Evolutionary conservation across 163 green algal species (phyloP), one percentile per base, ranked within the genome.

Genomic region (Trebouxiophyceae sp.): DNA sequence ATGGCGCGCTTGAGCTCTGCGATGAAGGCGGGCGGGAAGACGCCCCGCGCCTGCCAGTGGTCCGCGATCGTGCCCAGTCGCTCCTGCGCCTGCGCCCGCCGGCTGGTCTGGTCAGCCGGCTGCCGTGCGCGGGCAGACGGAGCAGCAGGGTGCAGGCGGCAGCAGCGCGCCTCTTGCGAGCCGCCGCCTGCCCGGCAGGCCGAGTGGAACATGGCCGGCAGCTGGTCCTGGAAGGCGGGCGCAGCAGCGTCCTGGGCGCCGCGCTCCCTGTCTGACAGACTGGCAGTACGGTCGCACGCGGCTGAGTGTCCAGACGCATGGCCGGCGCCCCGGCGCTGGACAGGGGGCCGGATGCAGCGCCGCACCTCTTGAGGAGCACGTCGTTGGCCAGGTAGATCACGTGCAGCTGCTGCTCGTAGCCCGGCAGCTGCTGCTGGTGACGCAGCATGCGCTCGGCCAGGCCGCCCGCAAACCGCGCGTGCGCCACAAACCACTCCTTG

Each of bases 361-460:
- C 54, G 23, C 63, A 81, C 68, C 70, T 74, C 46, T 90, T 92
- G 68, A 94, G 89, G 24, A 93, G 62, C 24, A 94, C 81, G 68
- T 94, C 87, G 58, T 94, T 93, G 30, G 78, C 79, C 28, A 94
- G 75, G 67, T 90, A 94, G 16, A 95, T 65, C 0, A 91, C 47
- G 46, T 93, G 86, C 59, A 93, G 78, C 70, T 83, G 74, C 57
- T 66, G 62, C 3, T 83, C 70, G 59, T 82, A 81, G 20, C 86
- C 79, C 20, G 39, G 22, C n/a, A 66, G 33, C 2, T 33, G 32
- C 4, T 72, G 26, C 2, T 75, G 58, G 22, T 82, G 74, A 12
- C 65, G 33, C 0, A 74, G 75, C 71, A 92, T 84, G 61, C 76
- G 69, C 12, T 69, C 66, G 12, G 79, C 84, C 71, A 94, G 75